Percentiles rank a stretch among this genome's conserved stretches.
Evolutionary conservation across 371 early-diverging fungal species (phyloP).

Genomic region (Chytridiales sp.): DNA sequence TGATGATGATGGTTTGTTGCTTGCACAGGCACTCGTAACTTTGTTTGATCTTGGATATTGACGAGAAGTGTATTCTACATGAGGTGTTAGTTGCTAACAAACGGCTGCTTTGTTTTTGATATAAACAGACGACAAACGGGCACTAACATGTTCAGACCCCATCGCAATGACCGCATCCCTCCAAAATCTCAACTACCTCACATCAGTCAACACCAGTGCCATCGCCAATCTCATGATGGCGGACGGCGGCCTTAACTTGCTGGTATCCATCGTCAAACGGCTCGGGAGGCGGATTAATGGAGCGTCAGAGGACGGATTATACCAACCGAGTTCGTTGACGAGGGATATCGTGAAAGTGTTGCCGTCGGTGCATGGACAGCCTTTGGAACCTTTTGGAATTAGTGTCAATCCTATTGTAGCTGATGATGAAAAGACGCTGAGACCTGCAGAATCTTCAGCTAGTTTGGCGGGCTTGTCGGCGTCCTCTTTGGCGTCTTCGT

Average conservation of each 20-base stretch:
- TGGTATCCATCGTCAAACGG: conserved; percentile 70
- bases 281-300: conserved; percentile 13
- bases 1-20: too few relatives aligned
- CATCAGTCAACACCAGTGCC: conserved; percentile 70
- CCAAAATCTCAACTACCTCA: conserved; percentile 81
- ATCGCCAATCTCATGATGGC: conserved; percentile 76
- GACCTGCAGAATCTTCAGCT: background rate
- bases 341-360: background rate
- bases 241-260: conserved; percentile 86
- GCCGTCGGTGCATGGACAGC: too few relatives aligned
- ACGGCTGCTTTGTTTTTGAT: too few relatives aligned
- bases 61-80: too few relatives aligned
- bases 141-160: conserved; percentile 84
- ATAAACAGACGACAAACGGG: conserved; percentile 90
- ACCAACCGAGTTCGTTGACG: background rate
- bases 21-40: too few relatives aligned
- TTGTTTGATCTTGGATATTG: too few relatives aligned
- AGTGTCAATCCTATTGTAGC: too few relatives aligned
- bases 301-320: background rate
- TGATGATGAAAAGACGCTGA: too few relatives aligned
- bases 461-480: background rate
- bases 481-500: background rate
- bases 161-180: conserved; percentile 83
- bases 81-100: too few relatives aligned
- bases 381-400: too few relatives aligned